These are phyloP conservation scores for Aspergillus neoniger DNA, from an alignment of 2,329 filamentous ascomycete genomes.

Conservation along the genomic window DNA sequence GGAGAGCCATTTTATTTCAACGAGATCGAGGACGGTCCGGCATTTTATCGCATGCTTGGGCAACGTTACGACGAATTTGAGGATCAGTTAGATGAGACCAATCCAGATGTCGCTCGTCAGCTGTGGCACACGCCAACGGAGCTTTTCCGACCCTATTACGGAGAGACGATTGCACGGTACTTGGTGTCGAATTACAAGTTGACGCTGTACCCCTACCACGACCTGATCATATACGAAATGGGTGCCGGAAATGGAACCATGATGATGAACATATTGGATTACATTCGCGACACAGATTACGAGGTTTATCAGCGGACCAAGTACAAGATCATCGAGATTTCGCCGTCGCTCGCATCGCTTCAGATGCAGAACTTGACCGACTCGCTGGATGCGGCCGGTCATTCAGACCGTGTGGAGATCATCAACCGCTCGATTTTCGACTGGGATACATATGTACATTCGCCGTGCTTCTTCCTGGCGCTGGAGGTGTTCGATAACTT, in stretches of 20 bases:
- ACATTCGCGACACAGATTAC: slow-evolving; percentile 84
- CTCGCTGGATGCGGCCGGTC: slow-evolving; percentile 69
- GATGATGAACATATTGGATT: slow-evolving; percentile 97
- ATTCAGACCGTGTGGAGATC: slow-evolving; percentile 85
- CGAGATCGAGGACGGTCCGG: slow-evolving; percentile 75
- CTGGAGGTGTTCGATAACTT: slow-evolving; percentile 99
- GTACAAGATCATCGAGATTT: slow-evolving; percentile 96
- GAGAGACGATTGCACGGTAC: slow-evolving; percentile 94
- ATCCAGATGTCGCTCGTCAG: slow-evolving; percentile 76
- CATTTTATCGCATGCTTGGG: slow-evolving; percentile 76
- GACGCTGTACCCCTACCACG: slow-evolving; percentile 90
- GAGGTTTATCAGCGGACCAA: slow-evolving; percentile 92
- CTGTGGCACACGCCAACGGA: slow-evolving; percentile 99
- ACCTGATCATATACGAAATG: slow-evolving; percentile 98
- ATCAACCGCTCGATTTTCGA: slow-evolving; percentile 95
- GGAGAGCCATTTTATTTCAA: slow-evolving; percentile 90
- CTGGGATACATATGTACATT: slow-evolving; percentile 84
- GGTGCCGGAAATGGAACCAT: slow-evolving; percentile 94
- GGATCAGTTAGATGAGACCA: slow-evolving; percentile 74
- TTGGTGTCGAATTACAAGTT: slow-evolving; percentile 95
- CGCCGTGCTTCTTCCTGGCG: slow-evolving; percentile 94
- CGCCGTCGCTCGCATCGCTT: slow-evolving; percentile 72
- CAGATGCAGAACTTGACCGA: slow-evolving; percentile 71
- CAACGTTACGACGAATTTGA: slow-evolving; percentile 87
- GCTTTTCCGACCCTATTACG: slow-evolving; percentile 94